phyloP scores from a whole-genome alignment of 2,329 filamentous ascomycete species.

The Ophiostoma tasmaniense region DNA sequence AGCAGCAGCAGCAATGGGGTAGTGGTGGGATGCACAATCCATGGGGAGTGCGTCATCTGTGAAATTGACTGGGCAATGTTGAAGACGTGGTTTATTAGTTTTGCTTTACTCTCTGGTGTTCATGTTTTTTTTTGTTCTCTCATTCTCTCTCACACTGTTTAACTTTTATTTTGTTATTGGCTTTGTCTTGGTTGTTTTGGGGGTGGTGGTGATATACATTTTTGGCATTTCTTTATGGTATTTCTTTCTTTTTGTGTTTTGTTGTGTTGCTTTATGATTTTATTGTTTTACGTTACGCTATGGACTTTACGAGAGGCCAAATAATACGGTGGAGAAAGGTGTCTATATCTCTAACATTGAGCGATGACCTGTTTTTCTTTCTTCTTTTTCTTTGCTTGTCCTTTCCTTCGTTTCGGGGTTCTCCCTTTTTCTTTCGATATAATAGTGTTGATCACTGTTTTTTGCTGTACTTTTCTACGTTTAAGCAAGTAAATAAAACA shows the following conservation, averaged over 20 bases:
- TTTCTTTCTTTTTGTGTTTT: neutral
- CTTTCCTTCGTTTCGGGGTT: neutral
- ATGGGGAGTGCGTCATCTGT: conserved; percentile 9
- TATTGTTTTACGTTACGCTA: neutral
- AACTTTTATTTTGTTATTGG: neutral
- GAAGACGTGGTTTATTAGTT: neutral
- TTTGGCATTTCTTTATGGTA: neutral
- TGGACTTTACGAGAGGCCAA: neutral
- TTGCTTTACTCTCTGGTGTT: neutral
- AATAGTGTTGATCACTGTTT: neutral
- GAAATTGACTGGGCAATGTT: neutral
- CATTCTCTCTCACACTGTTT: neutral
- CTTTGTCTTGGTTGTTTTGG: neutral
- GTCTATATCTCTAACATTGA: neutral
- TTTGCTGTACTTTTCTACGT: neutral
- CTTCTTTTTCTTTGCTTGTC: neutral
- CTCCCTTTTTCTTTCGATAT: neutral
- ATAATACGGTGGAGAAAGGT: neutral
- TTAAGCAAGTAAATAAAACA: neutral
- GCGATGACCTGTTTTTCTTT: neutral
- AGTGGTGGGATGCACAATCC: conserved; percentile 8
- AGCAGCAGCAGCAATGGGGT: conserved; percentile 5
- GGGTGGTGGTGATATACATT: conserved; percentile 2
- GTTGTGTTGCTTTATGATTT: neutral
- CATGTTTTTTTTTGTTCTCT: neutral